Evolutionary conservation across 2,329 filamentous ascomycete species (phyloP).

Genomic region (Alternaria tenuissima): DNA sequence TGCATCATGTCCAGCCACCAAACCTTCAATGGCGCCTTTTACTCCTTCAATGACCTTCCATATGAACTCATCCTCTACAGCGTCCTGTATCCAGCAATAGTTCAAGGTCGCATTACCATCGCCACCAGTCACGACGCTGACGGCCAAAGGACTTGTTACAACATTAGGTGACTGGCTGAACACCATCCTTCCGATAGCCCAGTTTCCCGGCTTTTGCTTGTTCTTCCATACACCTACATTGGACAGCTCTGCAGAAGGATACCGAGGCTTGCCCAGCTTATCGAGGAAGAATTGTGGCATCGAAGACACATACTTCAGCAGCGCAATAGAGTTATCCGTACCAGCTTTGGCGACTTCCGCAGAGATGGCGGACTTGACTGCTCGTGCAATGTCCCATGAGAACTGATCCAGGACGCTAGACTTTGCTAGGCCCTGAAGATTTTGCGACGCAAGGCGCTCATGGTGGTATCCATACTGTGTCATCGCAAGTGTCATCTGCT

Average conservation of each 20-base stretch:
- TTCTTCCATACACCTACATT: constrained; percentile 54
- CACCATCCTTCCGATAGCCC: constrained; percentile 51
- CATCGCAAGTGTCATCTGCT: constrained; percentile 44
- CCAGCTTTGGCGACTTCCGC: constrained; percentile 29
- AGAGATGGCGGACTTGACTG: constrained; percentile 24
- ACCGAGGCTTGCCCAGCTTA: constrained; percentile 52
- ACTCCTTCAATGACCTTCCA: constrained; percentile 27
- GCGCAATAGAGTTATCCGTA: constrained; percentile 45
- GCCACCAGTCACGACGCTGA: constrained; percentile 55
- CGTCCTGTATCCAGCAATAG: constrained; percentile 53
- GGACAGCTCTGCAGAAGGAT: constrained; percentile 55
- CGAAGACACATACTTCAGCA: constrained; percentile 54
- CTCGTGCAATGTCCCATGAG: constrained; percentile 31
- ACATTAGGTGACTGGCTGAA: constrained; percentile 57
- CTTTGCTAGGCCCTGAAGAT: background rate
- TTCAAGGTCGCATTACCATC: constrained; percentile 54
- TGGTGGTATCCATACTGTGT: constrained; percentile 23
- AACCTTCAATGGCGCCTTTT: constrained; percentile 1
- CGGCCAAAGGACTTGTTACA: constrained; percentile 48
- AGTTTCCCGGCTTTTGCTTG: constrained; percentile 7
- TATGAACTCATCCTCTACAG: constrained; percentile 41
- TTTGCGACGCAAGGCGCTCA: constrained; percentile 3
- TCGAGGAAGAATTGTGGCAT: constrained; percentile 49
- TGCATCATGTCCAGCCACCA: background rate
- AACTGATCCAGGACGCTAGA: constrained; percentile 13